Conservation (phyloP, 768 basidiomycete species). For the Neoboletus magnificus region DNA sequence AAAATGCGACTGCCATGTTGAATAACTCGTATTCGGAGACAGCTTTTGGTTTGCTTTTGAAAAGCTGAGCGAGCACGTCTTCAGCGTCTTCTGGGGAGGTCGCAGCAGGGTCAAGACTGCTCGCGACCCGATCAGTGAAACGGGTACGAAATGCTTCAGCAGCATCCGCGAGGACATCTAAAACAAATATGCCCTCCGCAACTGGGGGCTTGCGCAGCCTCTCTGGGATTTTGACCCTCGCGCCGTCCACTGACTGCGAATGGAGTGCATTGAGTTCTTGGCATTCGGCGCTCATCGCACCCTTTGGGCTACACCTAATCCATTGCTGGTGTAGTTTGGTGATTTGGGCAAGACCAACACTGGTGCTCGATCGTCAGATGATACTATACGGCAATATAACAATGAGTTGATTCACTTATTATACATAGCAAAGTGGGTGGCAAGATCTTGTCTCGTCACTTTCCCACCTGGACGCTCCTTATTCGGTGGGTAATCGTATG, state of each 20-base stretch:
- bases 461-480: slow-evolving; percentile 48
- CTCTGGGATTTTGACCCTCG: slow-evolving; percentile 37
- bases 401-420: slow-evolving; percentile 45
- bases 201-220: slow-evolving; percentile 45
- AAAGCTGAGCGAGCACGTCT: slow-evolving; percentile 41
- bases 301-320: slow-evolving; percentile 51
- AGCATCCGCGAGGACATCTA: slow-evolving; percentile 49
- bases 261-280: slow-evolving; percentile 71
- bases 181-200: slow-evolving; percentile 42
- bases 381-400: neutral
- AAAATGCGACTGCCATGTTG: slow-evolving; percentile 45
- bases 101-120: slow-evolving; percentile 20
- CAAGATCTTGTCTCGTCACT: slow-evolving; percentile 56
- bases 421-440: slow-evolving; percentile 61
- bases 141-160: slow-evolving; percentile 43
- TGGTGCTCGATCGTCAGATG: slow-evolving; percentile 21
- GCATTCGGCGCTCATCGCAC: slow-evolving; percentile 61
- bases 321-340: slow-evolving; percentile 58
- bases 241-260: slow-evolving; percentile 68
- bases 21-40: slow-evolving; percentile 62
- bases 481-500: slow-evolving; percentile 65
- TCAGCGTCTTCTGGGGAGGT: slow-evolving; percentile 37
- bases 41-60: slow-evolving; percentile 50
- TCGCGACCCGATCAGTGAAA: slow-evolving; percentile 35
- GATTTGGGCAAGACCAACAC: slow-evolving; percentile 55